phyloP scores from a whole-genome alignment of 2,329 filamentous ascomycete genomes.

The Xylariaceae sp. region DNA sequence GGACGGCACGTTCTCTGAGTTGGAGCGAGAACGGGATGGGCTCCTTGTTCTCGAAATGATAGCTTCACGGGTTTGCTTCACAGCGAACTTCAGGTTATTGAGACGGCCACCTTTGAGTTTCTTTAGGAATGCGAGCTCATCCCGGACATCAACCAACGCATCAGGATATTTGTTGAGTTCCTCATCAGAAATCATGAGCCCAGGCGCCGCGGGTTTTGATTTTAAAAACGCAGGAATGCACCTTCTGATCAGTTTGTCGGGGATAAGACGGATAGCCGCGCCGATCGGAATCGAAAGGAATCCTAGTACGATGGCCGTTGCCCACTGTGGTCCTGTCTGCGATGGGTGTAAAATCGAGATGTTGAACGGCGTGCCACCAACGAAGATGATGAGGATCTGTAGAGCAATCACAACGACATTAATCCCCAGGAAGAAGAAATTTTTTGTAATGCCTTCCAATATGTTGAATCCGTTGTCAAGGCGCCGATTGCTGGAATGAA shows the following conservation, averaged over 20 bases:
- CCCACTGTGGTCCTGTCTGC: slow-evolving; percentile 76
- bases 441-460: slow-evolving; percentile 78
- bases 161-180: slow-evolving; percentile 64
- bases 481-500: slow-evolving; percentile 63
- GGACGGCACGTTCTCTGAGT: slow-evolving; percentile 54
- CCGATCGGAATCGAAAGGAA: slow-evolving; percentile 81
- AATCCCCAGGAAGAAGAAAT: slow-evolving; percentile 85
- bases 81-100: slow-evolving; percentile 73
- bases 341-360: slow-evolving; percentile 48
- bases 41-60: slow-evolving; percentile 56
- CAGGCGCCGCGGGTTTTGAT: slow-evolving; percentile 44
- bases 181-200: slow-evolving; percentile 58
- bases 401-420: slow-evolving; percentile 82
- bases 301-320: slow-evolving; percentile 76
- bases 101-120: slow-evolving; percentile 75
- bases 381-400: slow-evolving; percentile 83
- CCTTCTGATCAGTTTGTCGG: slow-evolving; percentile 59
- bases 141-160: slow-evolving; percentile 66
- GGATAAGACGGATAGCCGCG: slow-evolving; percentile 72
- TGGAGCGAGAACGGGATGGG: slow-evolving; percentile 59
- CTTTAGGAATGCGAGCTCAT: slow-evolving; percentile 76
- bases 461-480: slow-evolving; percentile 95
- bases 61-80: slow-evolving; percentile 67
- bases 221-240: slow-evolving; percentile 51
- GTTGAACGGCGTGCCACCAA: slow-evolving; percentile 76